These are phyloP conservation scores for Cocos nucifera DNA, from an alignment of 176 grass and related monocot species.

Conservation along the genomic window DNA sequence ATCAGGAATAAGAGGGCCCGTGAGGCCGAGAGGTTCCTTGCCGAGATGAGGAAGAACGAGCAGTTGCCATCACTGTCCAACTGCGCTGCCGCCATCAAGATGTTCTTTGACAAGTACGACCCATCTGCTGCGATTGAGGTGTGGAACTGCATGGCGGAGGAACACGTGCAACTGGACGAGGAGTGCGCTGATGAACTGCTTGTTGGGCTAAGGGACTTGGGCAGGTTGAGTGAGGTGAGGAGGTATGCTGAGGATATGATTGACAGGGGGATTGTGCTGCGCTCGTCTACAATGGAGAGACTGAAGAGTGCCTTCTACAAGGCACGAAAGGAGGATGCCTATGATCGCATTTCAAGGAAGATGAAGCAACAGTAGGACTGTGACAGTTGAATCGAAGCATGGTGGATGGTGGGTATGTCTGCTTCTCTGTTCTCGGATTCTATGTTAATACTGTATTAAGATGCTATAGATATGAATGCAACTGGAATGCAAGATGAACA, in stretches of 20 bases:
- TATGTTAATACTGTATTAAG: no score
- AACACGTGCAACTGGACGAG: slow-evolving; percentile 30
- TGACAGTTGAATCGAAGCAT: neutral
- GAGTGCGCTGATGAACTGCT: slow-evolving; percentile 61
- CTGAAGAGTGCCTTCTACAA: slow-evolving; percentile 49
- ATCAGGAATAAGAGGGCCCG: slow-evolving; percentile 43
- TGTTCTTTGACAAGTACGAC: slow-evolving; percentile 67
- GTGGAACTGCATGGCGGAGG: slow-evolving; percentile 52
- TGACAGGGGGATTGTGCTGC: slow-evolving; percentile 46
- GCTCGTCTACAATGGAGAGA: slow-evolving; percentile 40
- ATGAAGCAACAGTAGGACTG: slow-evolving; percentile 25
- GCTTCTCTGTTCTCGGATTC: no score
- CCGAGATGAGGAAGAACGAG: slow-evolving; percentile 87
- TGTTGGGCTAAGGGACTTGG: slow-evolving; percentile 40
- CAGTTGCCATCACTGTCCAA: slow-evolving; percentile 49
- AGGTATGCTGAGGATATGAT: slow-evolving; percentile 45
- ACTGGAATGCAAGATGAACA: no score
- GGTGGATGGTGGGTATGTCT: no score
- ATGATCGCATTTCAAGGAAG: slow-evolving; percentile 45
- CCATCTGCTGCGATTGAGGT: slow-evolving; percentile 49
- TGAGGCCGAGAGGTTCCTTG: slow-evolving; percentile 55
- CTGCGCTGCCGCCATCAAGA: slow-evolving; percentile 40
- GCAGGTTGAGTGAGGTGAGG: slow-evolving; percentile 42
- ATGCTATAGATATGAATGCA: no score
- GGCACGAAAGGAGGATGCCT: slow-evolving; percentile 19